A percentile compares a stretch with the other conserved stretches of the same genome.
Conservation (phyloP, 2,329 filamentous ascomycete species). For the Pseudocercospora vitis region DNA sequence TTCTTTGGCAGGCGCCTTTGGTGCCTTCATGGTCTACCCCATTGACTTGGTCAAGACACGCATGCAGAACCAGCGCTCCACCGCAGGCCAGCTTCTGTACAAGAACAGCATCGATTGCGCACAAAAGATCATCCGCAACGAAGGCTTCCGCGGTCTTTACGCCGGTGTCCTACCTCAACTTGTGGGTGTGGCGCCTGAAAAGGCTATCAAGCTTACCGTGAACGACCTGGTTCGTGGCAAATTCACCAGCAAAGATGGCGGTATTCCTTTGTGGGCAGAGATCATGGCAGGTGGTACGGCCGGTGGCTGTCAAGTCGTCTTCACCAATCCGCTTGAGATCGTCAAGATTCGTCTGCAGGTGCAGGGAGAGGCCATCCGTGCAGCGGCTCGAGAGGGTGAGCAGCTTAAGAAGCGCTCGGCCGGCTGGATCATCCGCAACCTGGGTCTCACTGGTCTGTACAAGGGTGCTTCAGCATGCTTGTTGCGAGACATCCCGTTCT, state of each 20-base stretch:
- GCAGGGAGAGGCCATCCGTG: conserved; percentile 90
- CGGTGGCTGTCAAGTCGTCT: conserved; percentile 94
- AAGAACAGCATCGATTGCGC: conserved; percentile 98
- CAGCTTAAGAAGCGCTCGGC: conserved; percentile 84
- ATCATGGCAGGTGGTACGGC: conserved; percentile 84
- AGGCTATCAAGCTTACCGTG: conserved; percentile 98
- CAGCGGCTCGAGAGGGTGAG: conserved; percentile 68
- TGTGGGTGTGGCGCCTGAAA: conserved; percentile 96
- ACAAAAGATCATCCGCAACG: conserved; percentile 87
- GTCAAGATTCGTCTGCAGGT: conserved; percentile 99
- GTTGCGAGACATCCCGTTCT: conserved; percentile 95
- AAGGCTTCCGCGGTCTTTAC: conserved; percentile 86
- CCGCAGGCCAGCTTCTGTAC: conserved; percentile 84
- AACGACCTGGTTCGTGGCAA: conserved; percentile 84
- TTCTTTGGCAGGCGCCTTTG: conserved; percentile 89
- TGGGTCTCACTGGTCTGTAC: conserved; percentile 92
- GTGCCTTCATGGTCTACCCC: conserved; percentile 98
- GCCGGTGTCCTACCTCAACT: conserved; percentile 93
- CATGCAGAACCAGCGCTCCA: conserved; percentile 92
- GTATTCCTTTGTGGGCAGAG: conserved; percentile 71
- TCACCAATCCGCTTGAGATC: conserved; percentile 97
- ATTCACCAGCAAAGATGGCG: conserved; percentile 71
- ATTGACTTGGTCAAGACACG: conserved; percentile 98
- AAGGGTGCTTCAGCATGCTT: conserved; percentile 94
- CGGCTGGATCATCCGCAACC: conserved; percentile 95